Base-by-base conservation (phyloP, 2,329 filamentous ascomycete species). In the Penicillium aurantiogriseum region DNA sequence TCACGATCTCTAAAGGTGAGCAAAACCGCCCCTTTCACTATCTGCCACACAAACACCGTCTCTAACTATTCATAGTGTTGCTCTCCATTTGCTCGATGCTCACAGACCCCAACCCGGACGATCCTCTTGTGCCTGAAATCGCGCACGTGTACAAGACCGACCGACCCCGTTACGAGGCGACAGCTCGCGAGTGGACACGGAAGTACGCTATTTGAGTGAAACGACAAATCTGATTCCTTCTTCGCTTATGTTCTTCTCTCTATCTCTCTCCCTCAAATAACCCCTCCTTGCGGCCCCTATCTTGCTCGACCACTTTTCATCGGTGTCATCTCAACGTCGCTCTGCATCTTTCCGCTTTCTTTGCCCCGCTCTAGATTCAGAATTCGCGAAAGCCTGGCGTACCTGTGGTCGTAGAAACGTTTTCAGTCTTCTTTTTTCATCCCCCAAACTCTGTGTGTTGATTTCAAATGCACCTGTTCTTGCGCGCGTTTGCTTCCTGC, bases 101-200 rank as follows among this genome's bases (percentile, higher is more conserved):
- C 77, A 99, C 94, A 74, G 94, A 99, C 81, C 94, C 94, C 69
- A 99, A 99, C 85, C 94, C 94, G 65, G 94, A 99, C 77, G 94
- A 99, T 79, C 94, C 94, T 74, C 88, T 99, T 68, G 94, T 99
- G 61, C 94, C 94, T 64, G 94, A 99, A 83, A 99, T 99, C 72
- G 94, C 94, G 71, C 94, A 99, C 76, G 92, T 97, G 75, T 99
- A 99, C 90, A 99, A 99, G 88, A 97, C 93, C 66, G 94, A 99
- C 79, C 90, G 92, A 70, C 87, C 90, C 70, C 86, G 92, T 77
- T 99, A 99, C 79, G 94, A 99, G 82, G 90, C 91, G 66, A 97
- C 92, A 57, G 94, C 94, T 61, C 85, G 93, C 70, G 94, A 99
- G 82, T 99, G 94, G 94, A 99, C 94, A 71, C 87, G 93, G 78